Conservation (phyloP, 768 basidiomycete species). For the Pleurotus pulmonarius region DNA sequence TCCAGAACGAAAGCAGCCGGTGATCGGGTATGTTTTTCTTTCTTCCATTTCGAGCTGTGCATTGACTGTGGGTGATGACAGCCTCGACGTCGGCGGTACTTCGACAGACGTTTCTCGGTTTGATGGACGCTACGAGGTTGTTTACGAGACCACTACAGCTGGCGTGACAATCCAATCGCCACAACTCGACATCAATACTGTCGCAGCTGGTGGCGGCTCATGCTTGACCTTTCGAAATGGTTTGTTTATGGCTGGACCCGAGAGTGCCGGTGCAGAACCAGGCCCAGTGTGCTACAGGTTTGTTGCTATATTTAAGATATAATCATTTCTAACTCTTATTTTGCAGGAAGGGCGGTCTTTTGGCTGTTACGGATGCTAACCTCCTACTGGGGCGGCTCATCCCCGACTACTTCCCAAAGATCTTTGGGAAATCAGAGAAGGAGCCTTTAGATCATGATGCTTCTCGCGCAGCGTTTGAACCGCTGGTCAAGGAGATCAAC, state of each 20-base stretch:
- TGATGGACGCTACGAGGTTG: conserved; percentile 86
- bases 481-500: conserved; percentile 69
- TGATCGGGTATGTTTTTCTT: conserved; percentile 68
- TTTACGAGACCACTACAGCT: conserved; percentile 94
- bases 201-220: conserved; percentile 93
- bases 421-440: conserved; percentile 87
- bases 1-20: conserved; percentile 57
- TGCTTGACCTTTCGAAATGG: conserved; percentile 88
- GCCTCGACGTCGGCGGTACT: conserved; percentile 92
- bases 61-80: conserved; percentile 19
- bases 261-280: conserved; percentile 91
- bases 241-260: conserved; percentile 86
- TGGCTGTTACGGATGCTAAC: conserved; percentile 94
- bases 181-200: conserved; percentile 93
- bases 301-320: conserved; percentile 13
- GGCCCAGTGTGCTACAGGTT: conserved; percentile 90
- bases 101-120: conserved; percentile 95
- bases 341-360: conserved; percentile 79
- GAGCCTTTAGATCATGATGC: conserved; percentile 80
- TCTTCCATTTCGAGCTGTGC: no score
- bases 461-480: conserved; percentile 62
- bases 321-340: not conserved
- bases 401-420: conserved; percentile 91
- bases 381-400: conserved; percentile 84
- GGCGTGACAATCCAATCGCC: conserved; percentile 91